These are phyloP conservation scores for Arthrobotrys sphaeroides DNA, from an alignment of 2,329 filamentous ascomycete genomes.

Conservation along the genomic window DNA sequence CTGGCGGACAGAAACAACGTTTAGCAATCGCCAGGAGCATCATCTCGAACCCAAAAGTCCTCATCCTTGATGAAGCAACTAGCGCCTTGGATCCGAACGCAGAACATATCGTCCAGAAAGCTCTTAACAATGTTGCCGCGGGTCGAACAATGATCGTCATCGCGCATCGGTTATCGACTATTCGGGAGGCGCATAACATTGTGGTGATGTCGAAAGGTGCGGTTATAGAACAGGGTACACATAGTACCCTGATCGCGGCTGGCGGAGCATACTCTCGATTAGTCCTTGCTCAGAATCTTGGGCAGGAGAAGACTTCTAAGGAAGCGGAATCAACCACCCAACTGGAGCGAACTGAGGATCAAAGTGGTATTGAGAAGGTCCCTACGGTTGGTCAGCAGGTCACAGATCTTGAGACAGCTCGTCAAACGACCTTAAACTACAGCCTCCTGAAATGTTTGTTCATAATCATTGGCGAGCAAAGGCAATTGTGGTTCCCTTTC, in stretches of 20 bases:
- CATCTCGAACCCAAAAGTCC: constrained; percentile 71
- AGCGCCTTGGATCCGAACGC: constrained; percentile 70
- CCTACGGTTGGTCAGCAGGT: background rate
- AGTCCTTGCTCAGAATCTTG: constrained; percentile 56
- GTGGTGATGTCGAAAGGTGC: constrained; percentile 47
- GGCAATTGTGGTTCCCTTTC: constrained; percentile 66
- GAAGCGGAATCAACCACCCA: background rate
- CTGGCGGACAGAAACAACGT: constrained; percentile 83
- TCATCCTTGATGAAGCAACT: constrained; percentile 80
- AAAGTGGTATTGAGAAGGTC: background rate
- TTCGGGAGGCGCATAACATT: constrained; percentile 50
- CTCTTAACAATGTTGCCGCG: constrained; percentile 69
- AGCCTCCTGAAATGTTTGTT: constrained; percentile 67
- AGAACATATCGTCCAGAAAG: constrained; percentile 68
- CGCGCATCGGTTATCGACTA: constrained; percentile 64
- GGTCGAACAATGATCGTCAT: constrained; percentile 78
- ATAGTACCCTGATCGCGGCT: constrained; percentile 57
- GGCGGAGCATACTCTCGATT: constrained; percentile 58
- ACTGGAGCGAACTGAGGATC: background rate
- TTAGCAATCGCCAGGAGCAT: constrained; percentile 78
- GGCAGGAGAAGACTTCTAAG: background rate
- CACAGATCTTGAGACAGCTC: constrained; percentile 55
- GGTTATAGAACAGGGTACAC: constrained; percentile 57
- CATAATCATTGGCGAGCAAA: constrained; percentile 68
- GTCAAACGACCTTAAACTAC: background rate